Evolutionary conservation across 169 alveolate genomes (phyloP).

Genomic region (Gregarina niphandrodes): DNA sequence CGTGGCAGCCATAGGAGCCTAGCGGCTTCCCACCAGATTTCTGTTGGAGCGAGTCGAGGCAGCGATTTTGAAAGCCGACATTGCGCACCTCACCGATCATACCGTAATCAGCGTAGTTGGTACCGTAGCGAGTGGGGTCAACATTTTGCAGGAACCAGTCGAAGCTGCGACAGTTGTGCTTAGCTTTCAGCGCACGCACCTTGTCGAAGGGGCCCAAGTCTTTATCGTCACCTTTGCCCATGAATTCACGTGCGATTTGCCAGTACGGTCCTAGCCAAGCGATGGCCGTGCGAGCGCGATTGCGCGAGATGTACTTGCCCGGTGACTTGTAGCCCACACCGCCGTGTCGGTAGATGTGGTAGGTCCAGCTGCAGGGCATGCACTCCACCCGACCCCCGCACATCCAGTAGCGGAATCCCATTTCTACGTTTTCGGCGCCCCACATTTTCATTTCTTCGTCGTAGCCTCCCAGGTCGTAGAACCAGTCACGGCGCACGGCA

Average conservation of each 20-base stretch:
- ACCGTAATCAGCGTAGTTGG: no score
- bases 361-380: constrained; percentile 7
- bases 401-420: constrained; percentile 7
- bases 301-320: constrained; percentile 16
- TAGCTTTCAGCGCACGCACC: constrained; percentile 16
- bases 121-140: no score
- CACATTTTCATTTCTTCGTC: constrained; percentile 9
- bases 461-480: constrained; percentile 23
- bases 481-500: constrained; percentile 18
- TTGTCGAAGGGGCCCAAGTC: no score
- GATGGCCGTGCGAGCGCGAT: constrained; percentile 24
- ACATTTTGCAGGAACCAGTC: constrained; percentile 21
- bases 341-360: constrained; percentile 15
- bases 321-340: constrained; percentile 23
- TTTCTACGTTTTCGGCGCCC: constrained; percentile 13
- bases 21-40: no score
- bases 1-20: no score
- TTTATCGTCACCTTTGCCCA: no score
- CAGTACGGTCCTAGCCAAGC: constrained; percentile 26
- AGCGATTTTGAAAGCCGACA: no score
- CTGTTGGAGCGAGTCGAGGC: no score
- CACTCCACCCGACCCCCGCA: constrained; percentile 8
- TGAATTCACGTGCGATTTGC: no score
- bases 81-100: no score
- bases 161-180: constrained; percentile 15